Percentiles rank a stretch among this genome's conserved stretches.
Evolutionary conservation across 306 rosid genomes (phyloP).

Genomic region (Trichosanthes truncata): DNA sequence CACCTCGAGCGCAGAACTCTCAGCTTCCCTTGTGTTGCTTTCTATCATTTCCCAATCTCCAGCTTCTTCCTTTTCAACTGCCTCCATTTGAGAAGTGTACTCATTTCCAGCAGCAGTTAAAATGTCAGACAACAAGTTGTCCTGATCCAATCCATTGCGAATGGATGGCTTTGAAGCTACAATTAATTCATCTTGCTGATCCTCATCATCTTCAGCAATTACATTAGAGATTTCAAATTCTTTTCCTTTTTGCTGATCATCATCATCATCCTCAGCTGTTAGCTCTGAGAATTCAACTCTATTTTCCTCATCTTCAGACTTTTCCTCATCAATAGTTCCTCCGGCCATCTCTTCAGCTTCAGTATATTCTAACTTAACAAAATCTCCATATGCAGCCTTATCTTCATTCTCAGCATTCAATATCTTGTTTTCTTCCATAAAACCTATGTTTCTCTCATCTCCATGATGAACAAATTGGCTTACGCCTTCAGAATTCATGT

Average conservation of each 20-base stretch:
- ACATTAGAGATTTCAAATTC: neutral
- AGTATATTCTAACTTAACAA: neutral
- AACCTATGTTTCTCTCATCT: neutral
- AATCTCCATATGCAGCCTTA: conserved; percentile 4
- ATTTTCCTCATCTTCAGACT: conserved; percentile 2
- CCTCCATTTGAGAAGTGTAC: neutral
- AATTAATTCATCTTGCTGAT: conserved; percentile 11
- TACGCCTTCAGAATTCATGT: neutral
- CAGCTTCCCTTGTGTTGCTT: neutral
- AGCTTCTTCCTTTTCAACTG: conserved; percentile 1
- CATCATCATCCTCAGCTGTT: neutral
- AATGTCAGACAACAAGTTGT: neutral
- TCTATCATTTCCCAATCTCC: conserved; percentile 9
- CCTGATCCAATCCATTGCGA: neutral
- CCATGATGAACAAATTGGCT: neutral
- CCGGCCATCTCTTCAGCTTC: conserved; percentile 8
- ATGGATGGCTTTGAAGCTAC: neutral
- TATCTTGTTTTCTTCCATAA: neutral
- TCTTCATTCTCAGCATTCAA: conserved; percentile 2
- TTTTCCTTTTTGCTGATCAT: neutral
- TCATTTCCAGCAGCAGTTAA: neutral
- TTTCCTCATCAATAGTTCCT: conserved; percentile 8
- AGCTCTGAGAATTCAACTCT: conserved; percentile 5
- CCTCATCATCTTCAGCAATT: neutral
- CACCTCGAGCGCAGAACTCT: neutral